phyloP scores from a whole-genome alignment of 139 green algal genomes.

The Coccomyxa sp. region DNA sequence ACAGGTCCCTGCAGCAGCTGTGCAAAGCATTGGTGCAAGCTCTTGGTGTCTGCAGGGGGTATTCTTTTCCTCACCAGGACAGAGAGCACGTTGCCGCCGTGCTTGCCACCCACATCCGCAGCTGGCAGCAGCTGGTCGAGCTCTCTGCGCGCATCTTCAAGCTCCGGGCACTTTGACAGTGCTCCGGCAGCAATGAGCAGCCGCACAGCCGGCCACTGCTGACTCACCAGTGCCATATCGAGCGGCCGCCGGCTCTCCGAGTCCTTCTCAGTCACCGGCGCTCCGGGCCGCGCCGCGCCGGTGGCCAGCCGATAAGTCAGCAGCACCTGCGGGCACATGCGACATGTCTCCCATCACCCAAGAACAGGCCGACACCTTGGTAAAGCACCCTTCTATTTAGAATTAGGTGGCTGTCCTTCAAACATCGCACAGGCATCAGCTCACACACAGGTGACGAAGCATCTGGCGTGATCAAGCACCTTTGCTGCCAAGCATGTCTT shows the following conservation, averaged over 20 bases:
- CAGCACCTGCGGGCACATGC: not conserved
- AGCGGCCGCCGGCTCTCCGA: not conserved
- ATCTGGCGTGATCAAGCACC: no score
- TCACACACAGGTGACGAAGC: no score
- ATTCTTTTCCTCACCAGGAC: not conserved
- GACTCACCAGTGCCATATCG: slow-evolving; percentile 5
- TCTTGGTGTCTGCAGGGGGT: no score
- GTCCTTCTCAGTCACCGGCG: not conserved
- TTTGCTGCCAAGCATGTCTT: no score
- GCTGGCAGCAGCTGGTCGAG: not conserved
- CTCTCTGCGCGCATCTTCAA: not conserved
- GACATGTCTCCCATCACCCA: no score
- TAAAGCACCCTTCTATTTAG: no score
- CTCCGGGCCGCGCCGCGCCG: not conserved
- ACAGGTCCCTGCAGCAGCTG: no score
- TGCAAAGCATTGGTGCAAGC: no score
- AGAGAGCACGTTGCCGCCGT: not conserved
- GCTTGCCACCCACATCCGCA: not conserved
- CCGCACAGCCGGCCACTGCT: slow-evolving; percentile 14
- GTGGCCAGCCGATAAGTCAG: not conserved
- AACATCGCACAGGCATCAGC: no score
- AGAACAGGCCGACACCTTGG: no score
- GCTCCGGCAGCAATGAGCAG: slow-evolving; percentile 16
- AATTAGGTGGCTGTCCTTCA: no score
- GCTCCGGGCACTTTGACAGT: not conserved